Base-by-base conservation (phyloP, 192 early-diverging fungal genomes). In the Gigaspora rosea region DNA sequence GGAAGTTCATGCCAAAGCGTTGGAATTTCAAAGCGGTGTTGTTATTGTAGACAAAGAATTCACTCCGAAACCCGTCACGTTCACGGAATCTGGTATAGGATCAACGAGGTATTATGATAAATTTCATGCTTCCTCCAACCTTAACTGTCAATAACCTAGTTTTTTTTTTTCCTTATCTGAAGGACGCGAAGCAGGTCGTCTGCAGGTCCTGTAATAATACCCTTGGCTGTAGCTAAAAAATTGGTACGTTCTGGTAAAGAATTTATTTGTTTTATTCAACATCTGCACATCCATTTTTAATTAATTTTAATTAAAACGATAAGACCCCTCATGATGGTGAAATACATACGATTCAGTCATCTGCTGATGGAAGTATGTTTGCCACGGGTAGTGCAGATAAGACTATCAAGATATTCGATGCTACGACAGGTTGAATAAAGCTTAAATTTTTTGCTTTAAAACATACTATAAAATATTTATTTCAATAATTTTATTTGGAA, bases 351-450 rank as follows among this genome's bases (percentile, higher is more conserved):
- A 90, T 98, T 18, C 83, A 88, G 49, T 79, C 95, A 61, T 91
- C 92, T 35, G 78, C 78, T 49, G 87, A 88, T 72, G 94, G 94
- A 48, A 83, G 79, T 33, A 78, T 92, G 77, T 85, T 94, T 78
- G 95, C 94, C 0, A 92, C 92, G 4, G 95, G 95, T 61, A 92
- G 91, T 9, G 91, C 90, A 66, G 94, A 94, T 80, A 94, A 90
- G 74, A 91, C 90, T 41, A 87, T 95, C 78, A 92, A 91, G 74
- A 79, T 96, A 50, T 92, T 87, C 79, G 94, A 95, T 80, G 82
- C 91, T 8, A 87, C 89, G 27, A 92, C 93, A 15, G 93, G 94
- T 81, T 85, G 11, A 41, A 41, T 41, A 41, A 41, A 41, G 41
- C 41, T 41, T 41, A 41, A 41, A 41, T 41, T 41, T 2, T 41